Conservation (phyloP, 257 asterid genomes). For the Primulina tabacum region DNA sequence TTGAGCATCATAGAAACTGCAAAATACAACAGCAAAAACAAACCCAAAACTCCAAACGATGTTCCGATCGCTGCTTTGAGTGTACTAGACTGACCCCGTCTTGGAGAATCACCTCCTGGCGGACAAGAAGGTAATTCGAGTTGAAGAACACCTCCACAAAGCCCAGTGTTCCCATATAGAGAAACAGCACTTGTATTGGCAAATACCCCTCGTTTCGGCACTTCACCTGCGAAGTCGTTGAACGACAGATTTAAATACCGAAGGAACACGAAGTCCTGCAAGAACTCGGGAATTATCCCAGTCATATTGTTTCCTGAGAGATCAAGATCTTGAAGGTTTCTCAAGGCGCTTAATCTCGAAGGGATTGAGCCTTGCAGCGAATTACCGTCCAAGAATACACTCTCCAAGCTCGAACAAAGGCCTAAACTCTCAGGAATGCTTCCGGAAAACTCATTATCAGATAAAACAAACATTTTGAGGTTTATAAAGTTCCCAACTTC, state of each 20-base stretch:
- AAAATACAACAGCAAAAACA: not conserved
- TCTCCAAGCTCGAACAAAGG: slow-evolving; percentile 24
- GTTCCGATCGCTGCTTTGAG: slow-evolving; percentile 20
- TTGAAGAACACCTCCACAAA: slow-evolving; percentile 37
- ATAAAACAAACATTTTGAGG: slow-evolving; percentile 22
- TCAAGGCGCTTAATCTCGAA: slow-evolving; percentile 14
- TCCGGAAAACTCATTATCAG: slow-evolving; percentile 21
- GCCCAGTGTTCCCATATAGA: slow-evolving; percentile 27
- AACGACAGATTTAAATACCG: slow-evolving; percentile 35
- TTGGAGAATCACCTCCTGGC: not conserved
- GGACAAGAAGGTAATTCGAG: slow-evolving; percentile 28
- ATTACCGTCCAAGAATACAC: slow-evolving; percentile 15
- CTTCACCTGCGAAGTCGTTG: slow-evolving; percentile 37
- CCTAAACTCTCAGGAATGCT: slow-evolving; percentile 23
- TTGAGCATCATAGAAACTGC: slow-evolving; percentile 11
- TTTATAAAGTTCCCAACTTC: slow-evolving; percentile 20
- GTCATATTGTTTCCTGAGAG: slow-evolving; percentile 22
- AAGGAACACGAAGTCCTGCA: slow-evolving; percentile 31
- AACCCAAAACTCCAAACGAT: slow-evolving; percentile 10
- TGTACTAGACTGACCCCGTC: not conserved
- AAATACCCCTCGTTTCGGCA: slow-evolving; percentile 37
- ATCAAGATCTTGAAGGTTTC: slow-evolving; percentile 23
- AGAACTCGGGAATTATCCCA: slow-evolving; percentile 19
- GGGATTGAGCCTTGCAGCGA: slow-evolving; percentile 21
- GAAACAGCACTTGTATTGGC: slow-evolving; percentile 29